Percentiles rank a stretch among this genome's conserved stretches.
Evolutionary conservation across 2,329 filamentous ascomycete genomes (phyloP).

Genomic region (Ustilaginoidea virens): DNA sequence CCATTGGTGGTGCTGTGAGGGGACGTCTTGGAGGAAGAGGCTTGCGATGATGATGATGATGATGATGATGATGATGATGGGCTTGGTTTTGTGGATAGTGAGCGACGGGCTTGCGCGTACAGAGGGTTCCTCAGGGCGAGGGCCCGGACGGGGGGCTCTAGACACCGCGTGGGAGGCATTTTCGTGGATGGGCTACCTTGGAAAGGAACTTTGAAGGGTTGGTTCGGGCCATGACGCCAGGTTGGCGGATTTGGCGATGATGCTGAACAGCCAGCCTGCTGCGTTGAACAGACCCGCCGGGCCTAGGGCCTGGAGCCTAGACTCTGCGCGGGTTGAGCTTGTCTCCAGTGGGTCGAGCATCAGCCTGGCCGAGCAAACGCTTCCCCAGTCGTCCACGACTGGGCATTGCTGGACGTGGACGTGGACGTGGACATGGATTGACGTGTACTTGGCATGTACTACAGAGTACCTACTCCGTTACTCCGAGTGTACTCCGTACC

Average conservation of each 20-base stretch:
- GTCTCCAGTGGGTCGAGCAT: too few species aligned
- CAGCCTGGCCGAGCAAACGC: constrained; percentile 4
- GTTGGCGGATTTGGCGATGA: too few species aligned
- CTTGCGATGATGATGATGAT: constrained; percentile 3
- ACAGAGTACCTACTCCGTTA: too few species aligned
- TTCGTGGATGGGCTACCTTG: too few species aligned
- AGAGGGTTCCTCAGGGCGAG: constrained; percentile 1
- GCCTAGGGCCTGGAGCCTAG: too few species aligned
- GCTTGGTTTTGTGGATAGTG: constrained; percentile 7
- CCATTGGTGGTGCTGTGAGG: constrained; percentile 2
- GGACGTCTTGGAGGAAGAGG: constrained; percentile 1
- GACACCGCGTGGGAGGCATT: constrained; percentile 9
- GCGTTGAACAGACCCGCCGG: neutral
- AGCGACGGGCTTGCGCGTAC: constrained; percentile 2
- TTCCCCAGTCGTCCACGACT: too few species aligned
- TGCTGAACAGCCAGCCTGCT: neutral
- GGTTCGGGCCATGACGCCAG: constrained; percentile 1
- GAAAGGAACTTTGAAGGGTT: neutral
- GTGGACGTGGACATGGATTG: too few species aligned
- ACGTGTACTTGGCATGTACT: too few species aligned
- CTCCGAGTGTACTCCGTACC: too few species aligned
- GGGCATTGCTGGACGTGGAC: too few species aligned
- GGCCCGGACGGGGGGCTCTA: constrained; percentile 5
- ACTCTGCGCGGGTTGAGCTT: too few species aligned
- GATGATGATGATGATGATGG: too few species aligned